Base-by-base conservation (phyloP, 306 rosid species). In the Dryas alaskensis region DNA sequence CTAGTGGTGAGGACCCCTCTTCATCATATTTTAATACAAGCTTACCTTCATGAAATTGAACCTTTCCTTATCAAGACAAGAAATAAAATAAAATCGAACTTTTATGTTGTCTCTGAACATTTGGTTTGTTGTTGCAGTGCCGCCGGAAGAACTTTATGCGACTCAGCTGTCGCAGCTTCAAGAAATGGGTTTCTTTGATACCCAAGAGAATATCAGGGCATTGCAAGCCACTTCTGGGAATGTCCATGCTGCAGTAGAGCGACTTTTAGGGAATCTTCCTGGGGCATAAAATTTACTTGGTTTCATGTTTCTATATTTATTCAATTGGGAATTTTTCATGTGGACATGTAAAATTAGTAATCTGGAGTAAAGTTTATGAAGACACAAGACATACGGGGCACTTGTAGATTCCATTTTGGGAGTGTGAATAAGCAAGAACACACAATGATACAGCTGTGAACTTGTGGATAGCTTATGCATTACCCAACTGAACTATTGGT, bases 221-320 rank as follows among this genome's bases (percentile, higher is more conserved):
- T 76, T 87, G 78, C 83, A 81, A 2, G 92, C 92, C 57, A 87
- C 92, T 14, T 70, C 89, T 0, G 92, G 92, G 69, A 87, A 85
- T 53, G 87, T 87, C 27, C 83, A 87, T 46, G 92, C 92, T 59
- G 92, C 92, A 11, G 92, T 87, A 10, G 92, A 87, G 76, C 89
- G 92, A 75, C 87, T 87, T 78, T 66, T 87, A 82, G 89, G 92
- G 69, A 87, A 82, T 76, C 82, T 58, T 0, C 84, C 69, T 0
- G 86, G 84, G 66, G 89, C 76, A 66, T 87, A 74, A 84, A 60
- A 3, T 27, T 11, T 10, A 64, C 8, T 42, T 52, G 65, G 43
- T 64, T 67, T 48, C 59, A 58, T 43, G 48, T 72, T 50, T 62
- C 61, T 67, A n/a, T 63, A 19, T 58, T 53, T 25, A 78, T 70